Evolutionary conservation across 2,329 filamentous ascomycete species (phyloP).

Genomic region (Colletotrichum sp.): DNA sequence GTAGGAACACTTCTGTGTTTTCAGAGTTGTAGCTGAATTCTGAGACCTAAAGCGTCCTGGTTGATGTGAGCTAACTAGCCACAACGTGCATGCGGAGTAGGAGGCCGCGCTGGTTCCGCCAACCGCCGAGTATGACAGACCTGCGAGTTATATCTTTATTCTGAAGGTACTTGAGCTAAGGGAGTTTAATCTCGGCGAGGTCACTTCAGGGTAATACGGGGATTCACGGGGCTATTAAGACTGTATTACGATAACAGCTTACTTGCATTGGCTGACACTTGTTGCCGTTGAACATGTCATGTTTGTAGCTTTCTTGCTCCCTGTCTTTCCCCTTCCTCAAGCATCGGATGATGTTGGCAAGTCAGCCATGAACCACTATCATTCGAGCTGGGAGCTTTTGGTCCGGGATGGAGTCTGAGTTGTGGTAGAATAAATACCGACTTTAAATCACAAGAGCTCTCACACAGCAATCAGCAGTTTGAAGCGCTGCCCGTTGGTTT

Average conservation of each 20-base stretch:
- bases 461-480: fast-evolving
- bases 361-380: not conserved
- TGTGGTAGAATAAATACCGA: not conserved
- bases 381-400: not conserved
- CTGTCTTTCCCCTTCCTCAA: not conserved
- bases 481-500: not conserved
- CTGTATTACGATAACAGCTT: not conserved
- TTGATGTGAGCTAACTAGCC: not conserved
- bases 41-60: not conserved
- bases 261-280: not conserved
- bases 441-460: not conserved
- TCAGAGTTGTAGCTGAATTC: fast-evolving
- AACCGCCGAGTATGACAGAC: not conserved
- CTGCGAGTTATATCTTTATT: not conserved
- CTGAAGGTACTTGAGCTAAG: not conserved
- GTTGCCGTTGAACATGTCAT: not conserved
- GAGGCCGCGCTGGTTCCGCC: not conserved
- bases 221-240: not conserved
- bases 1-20: not conserved
- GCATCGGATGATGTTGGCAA: not conserved
- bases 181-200: not conserved
- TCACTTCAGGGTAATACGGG: not conserved
- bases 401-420: not conserved
- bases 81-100: not conserved
- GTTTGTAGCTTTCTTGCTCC: not conserved